Conservation (phyloP, 768 basidiomycete species). For the Kockovaella imperatae region DNA sequence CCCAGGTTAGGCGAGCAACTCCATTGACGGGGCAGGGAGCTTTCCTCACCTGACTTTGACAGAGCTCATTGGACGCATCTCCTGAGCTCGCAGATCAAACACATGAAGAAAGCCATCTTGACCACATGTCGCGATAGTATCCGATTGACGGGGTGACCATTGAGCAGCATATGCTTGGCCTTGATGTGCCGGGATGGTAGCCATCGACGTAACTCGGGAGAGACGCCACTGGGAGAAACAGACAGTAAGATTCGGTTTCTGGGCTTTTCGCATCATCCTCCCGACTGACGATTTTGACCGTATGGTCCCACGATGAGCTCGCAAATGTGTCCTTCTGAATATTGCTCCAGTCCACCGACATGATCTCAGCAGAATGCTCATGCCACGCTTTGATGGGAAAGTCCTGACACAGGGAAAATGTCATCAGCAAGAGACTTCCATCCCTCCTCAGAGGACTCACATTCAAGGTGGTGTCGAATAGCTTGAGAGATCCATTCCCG, state of each 20-base stretch:
- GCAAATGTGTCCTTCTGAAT: conserved; percentile 52
- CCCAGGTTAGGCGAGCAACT: neutral
- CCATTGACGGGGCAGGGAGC: too few species aligned
- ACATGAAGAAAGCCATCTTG: conserved; percentile 58
- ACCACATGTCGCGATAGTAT: conserved; percentile 71
- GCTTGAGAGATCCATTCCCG: conserved; percentile 78
- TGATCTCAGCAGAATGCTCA: conserved; percentile 87
- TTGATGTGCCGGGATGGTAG: conserved; percentile 73
- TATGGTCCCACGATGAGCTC: conserved; percentile 65
- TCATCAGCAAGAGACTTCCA: neutral
- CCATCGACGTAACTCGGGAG: conserved; percentile 66
- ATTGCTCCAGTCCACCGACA: conserved; percentile 93
- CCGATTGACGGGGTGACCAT: conserved; percentile 87
- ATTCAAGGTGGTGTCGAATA: conserved; percentile 84
- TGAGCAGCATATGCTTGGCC: conserved; percentile 82
- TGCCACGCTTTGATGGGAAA: conserved; percentile 86
- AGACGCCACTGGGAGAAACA: conserved; percentile 65
- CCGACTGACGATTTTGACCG: conserved; percentile 68
- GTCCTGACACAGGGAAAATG: conserved; percentile 75
- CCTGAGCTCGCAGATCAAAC: conserved; percentile 28
- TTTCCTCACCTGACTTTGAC: too few species aligned
- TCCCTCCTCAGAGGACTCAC: conserved; percentile 47
- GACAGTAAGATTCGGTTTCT: neutral
- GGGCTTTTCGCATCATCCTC: neutral
- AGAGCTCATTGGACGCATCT: too few species aligned